Evolutionary conservation across 2,329 filamentous ascomycete genomes (phyloP).

Genomic region (Calonectria ilicicola): DNA sequence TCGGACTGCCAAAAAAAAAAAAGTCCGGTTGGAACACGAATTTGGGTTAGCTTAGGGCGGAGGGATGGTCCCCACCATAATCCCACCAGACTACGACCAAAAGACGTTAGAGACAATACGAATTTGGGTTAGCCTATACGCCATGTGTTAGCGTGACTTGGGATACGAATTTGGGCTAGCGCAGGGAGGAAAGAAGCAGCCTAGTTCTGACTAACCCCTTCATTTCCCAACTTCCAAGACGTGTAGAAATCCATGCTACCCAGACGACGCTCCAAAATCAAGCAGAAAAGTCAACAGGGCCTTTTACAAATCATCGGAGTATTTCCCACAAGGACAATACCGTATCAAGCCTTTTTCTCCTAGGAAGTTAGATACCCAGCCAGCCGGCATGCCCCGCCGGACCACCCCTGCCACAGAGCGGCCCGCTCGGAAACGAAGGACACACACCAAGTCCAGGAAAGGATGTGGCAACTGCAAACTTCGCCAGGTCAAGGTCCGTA

Average conservation of each 20-base stretch:
- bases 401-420: background rate
- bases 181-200: background rate
- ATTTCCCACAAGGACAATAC: no score
- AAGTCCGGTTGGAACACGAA: background rate
- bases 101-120: background rate
- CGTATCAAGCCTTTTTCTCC: no score
- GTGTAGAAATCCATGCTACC: no score
- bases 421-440: background rate
- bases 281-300: background rate
- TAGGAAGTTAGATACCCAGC: background rate
- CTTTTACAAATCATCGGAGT: background rate
- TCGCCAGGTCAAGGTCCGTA: background rate
- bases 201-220: background rate
- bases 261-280: no score
- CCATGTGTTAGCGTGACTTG: background rate
- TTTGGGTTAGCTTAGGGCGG: background rate
- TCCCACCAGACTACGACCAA: background rate
- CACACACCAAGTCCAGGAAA: background rate
- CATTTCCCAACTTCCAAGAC: background rate
- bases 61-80: background rate
- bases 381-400: background rate
- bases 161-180: slow-evolving; percentile 5
- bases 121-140: background rate
- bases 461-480: background rate
- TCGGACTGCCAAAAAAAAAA: no score